Base-by-base conservation (phyloP, 805 yeast genomes). In the Candida verbasci region DNA sequence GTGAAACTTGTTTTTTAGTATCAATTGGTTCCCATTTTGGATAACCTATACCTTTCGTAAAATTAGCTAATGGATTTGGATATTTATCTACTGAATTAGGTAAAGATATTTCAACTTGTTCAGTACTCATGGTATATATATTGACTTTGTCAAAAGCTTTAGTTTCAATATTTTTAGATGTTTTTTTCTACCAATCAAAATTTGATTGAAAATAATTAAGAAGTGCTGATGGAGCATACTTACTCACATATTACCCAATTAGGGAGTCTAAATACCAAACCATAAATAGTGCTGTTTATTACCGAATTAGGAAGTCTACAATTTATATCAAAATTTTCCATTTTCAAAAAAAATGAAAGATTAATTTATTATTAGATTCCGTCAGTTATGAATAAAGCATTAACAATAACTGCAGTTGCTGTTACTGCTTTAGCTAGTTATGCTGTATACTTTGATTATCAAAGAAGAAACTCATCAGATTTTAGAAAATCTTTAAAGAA, bases 401-500 rank as follows among this genome's bases (percentile, higher is more conserved):
- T 40, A 12, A 55, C 70, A 12, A 38, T 64, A 42, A 62, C 67
- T 21, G 62, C 70, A 22, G 56, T 71, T 32, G 66, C 73, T 14
- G 75, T 81, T 18, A 63, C 80, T 20, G 79, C 82, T 24, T 56
- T 72, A 12, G 59, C 78, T 33, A 87, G 85, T 12, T 91, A 93
- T 65, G 86, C 91, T 39, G 68, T 78, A 25, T 93, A 86, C 69
- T 94, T 94, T 55, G 99, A 93, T 67, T 85, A 88, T 71, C 74
- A 75, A 64, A 86, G 98, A 67, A 85, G 97, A 67, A 71, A 72
- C 62, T 78, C 83, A 40, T 61, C 84, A 15, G 84, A 77, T 40
- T 94, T 93, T 74, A 85, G 98, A 72, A 80, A 75, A 53, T 58
- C 74, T 31, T 72, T 93, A 53, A 77, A 76, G 54, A 78, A 76